Base-by-base conservation (phyloP, 2,329 filamentous ascomycete genomes). In the Mycogone perniciosa region DNA sequence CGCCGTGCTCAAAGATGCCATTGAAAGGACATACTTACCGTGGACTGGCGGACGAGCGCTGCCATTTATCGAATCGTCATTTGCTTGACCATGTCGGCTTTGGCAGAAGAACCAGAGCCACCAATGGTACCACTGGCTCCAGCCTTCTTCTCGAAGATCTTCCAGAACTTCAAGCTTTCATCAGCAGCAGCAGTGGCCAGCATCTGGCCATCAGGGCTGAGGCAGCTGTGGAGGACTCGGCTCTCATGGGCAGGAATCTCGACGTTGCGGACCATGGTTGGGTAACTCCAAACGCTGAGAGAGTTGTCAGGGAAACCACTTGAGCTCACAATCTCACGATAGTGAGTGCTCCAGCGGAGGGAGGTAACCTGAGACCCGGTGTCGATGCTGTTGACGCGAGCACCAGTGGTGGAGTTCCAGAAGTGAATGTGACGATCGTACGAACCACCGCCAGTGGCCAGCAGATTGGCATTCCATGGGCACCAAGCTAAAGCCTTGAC, bases 241-340 rank as follows among this genome's bases (percentile, higher is more conserved):
- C 89, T 95, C 79, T 99, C 93, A 66, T 99, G 93, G 20, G 93
- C 93, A 8, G 92, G 93, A 58, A 99, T 96, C 76, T 99, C 93
- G 54, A 96, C 86, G 66, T 96, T 96, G 75, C 95, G 93, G 57
- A 97, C 93, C 46, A 97, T 79, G 13, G 90, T 93, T 7, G 93
- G 93, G 73, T 99, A 99, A 77, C 88, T 95, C 93, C 93, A 99
- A 76, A 99, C 95, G 77, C 89, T 96, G 60, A 99, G 80, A 35
- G 89, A 95, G 80, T 99, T 99, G 75, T 97, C 92, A n/a, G 93
- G 93, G 77, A 97, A 97, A 51, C 93, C 93, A 65, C 89, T 93
- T 35, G 90, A 95, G 77, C 88, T 95, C 66, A 97, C 91, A 62
- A 99, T 93, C 79, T 99, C 93, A 60, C 93, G 91, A 80, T 97